Conservation (phyloP, 1,284 basidiomycete genomes). For the Tetrapyrgos nigripes region DNA sequence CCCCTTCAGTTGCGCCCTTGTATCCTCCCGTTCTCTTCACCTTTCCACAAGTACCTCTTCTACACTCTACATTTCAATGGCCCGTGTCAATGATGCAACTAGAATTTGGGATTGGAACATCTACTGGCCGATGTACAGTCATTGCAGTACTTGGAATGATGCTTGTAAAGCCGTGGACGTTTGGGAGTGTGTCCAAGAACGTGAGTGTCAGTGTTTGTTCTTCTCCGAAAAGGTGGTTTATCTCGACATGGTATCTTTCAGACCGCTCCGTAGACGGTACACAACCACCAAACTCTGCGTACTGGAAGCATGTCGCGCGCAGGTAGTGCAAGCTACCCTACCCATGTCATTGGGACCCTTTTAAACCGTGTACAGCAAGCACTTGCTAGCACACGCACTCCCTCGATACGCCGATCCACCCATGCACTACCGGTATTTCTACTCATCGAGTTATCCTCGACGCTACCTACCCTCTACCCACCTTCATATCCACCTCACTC, state of each 20-base stretch:
- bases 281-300: conserved; percentile 66
- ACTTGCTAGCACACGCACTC: too few relatives aligned
- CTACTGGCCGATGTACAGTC: conserved; percentile 64
- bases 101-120: conserved; percentile 73
- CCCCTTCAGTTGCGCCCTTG: too few relatives aligned
- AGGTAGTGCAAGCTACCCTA: conserved; percentile 46
- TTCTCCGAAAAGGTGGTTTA: conserved; percentile 7
- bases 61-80: conserved; percentile 33
- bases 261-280: conserved; percentile 65
- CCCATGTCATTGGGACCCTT: too few relatives aligned
- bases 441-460: too few relatives aligned
- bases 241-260: conserved; percentile 26
- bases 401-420: too few relatives aligned
- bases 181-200: conserved; percentile 72
- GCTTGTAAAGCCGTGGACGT: conserved; percentile 68
- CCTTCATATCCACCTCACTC: too few relatives aligned
- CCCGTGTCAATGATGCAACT: conserved; percentile 67
- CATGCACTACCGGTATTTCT: too few relatives aligned
- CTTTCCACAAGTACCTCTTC: not conserved
- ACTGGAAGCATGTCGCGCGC: conserved; percentile 72
- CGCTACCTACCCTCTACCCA: too few relatives aligned
- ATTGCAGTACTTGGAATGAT: conserved; percentile 73
- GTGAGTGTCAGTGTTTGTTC: conserved; percentile 47
- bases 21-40: not conserved
- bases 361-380: too few relatives aligned